Conservation (phyloP, 139 green algal genomes). For the Coelastrella sp. region DNA sequence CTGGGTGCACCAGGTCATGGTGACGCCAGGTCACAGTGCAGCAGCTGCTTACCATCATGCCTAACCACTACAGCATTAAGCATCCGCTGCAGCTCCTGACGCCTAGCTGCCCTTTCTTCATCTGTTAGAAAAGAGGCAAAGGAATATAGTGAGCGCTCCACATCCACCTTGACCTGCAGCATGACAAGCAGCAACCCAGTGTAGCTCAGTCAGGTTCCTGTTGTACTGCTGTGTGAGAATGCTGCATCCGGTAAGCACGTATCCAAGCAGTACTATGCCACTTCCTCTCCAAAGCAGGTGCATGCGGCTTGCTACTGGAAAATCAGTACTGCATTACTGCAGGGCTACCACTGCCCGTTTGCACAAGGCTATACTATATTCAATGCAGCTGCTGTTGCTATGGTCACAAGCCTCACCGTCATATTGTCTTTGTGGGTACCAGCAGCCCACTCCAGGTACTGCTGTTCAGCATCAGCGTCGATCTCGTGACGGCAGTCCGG, state of each 20-base stretch:
- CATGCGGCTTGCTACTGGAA: no score
- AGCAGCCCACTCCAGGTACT: slow-evolving; percentile 29
- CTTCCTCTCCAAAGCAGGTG: no score
- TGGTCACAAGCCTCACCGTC: neutral
- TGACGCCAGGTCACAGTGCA: neutral
- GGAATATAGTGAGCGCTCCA: slow-evolving; percentile 83
- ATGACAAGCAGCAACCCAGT: no score
- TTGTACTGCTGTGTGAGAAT: no score
- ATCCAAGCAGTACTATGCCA: no score
- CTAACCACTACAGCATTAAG: slow-evolving; percentile 75
- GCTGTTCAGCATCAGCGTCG: neutral
- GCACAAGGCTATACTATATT: no score
- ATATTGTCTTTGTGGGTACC: slow-evolving; percentile 35
- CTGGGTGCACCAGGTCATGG: neutral
- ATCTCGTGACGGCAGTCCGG: neutral
- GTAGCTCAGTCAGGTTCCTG: no score
- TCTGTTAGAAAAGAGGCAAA: slow-evolving; percentile 74
- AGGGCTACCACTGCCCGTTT: no score
- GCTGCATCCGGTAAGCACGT: no score
- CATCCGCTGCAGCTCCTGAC: slow-evolving; percentile 71
- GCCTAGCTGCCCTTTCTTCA: slow-evolving; percentile 55
- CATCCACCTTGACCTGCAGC: slow-evolving; percentile 61
- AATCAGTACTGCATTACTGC: no score
- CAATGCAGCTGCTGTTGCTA: no score
- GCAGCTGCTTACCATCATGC: slow-evolving; percentile 30